Evolutionary conservation across 768 basidiomycete species (phyloP).

Genomic region (Lactarius vividus): DNA sequence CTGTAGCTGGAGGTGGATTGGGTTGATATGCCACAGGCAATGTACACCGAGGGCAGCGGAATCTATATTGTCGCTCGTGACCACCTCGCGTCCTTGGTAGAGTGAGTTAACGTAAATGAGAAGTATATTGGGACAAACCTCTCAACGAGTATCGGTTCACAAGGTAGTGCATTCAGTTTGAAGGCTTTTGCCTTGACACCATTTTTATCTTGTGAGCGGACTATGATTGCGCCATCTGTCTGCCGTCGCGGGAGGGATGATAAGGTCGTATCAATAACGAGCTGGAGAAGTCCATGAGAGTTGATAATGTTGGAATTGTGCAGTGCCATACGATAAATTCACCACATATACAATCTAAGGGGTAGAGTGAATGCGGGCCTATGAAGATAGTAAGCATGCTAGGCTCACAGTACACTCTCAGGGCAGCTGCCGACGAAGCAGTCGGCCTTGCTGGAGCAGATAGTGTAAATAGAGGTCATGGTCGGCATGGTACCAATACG

Average conservation of each 20-base stretch:
- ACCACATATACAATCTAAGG: slow-evolving; percentile 79
- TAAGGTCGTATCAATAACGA: slow-evolving; percentile 77
- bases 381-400: slow-evolving; percentile 12
- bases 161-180: slow-evolving; percentile 77
- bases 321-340: slow-evolving; percentile 67
- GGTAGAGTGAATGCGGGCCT: slow-evolving; percentile 19
- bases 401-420: slow-evolving; percentile 76
- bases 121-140: slow-evolving; percentile 45
- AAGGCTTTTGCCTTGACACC: slow-evolving; percentile 64
- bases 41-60: slow-evolving; percentile 65
- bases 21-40: slow-evolving; percentile 76
- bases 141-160: slow-evolving; percentile 72
- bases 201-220: slow-evolving; percentile 67
- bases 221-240: slow-evolving; percentile 77
- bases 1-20: slow-evolving; percentile 70
- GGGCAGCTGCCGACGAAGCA: slow-evolving; percentile 70
- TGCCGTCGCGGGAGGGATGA: slow-evolving; percentile 65
- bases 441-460: slow-evolving; percentile 63
- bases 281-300: slow-evolving; percentile 40
- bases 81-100: slow-evolving; percentile 50
- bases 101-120: slow-evolving; percentile 30
- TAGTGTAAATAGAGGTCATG: slow-evolving; percentile 3
- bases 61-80: slow-evolving; percentile 74
- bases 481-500: slow-evolving; percentile 25
- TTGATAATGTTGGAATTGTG: neutral